phyloP scores from a whole-genome alignment of 345 rosid species.

The Murraya paniculata region DNA sequence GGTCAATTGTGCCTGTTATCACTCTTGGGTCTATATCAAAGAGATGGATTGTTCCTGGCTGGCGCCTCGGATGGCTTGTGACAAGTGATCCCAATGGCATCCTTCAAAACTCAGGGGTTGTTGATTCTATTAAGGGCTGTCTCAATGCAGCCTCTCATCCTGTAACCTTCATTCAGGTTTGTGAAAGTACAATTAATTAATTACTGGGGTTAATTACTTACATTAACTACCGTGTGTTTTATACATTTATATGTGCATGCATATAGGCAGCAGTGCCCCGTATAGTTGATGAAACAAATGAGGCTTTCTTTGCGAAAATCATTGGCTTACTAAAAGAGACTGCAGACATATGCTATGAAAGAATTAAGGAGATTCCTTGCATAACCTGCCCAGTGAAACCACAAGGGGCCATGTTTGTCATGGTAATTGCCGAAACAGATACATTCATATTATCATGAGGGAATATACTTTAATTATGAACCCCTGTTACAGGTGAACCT shows the following conservation, averaged over 20 bases:
- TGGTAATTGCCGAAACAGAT: background rate
- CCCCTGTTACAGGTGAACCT: background rate
- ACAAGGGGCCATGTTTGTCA: background rate
- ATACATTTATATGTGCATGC: too few relatives aligned
- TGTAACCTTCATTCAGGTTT: slow-evolving; percentile 58
- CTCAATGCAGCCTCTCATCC: slow-evolving; percentile 29
- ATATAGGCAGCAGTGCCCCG: slow-evolving; percentile 46
- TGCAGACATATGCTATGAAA: slow-evolving; percentile 31
- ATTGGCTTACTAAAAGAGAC: slow-evolving; percentile 29
- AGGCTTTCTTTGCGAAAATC: slow-evolving; percentile 37
- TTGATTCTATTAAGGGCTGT: slow-evolving; percentile 11
- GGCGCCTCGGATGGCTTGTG: slow-evolving; percentile 68
- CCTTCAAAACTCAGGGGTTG: slow-evolving; percentile 40
- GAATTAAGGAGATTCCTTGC: background rate
- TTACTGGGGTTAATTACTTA: too few relatives aligned
- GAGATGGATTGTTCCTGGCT: slow-evolving; percentile 68
- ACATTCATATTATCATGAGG: background rate
- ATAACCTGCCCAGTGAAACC: background rate
- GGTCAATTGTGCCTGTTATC: slow-evolving; percentile 1
- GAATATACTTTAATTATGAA: background rate
- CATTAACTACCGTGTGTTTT: too few relatives aligned
- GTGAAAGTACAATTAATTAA: background rate
- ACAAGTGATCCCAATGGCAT: slow-evolving; percentile 42
- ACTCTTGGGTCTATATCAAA: slow-evolving; percentile 62
- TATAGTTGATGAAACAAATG: slow-evolving; percentile 35